These are phyloP conservation scores for Lodderomyces margitis DNA, from an alignment of 1,139 yeast genomes.

Conservation along the genomic window DNA sequence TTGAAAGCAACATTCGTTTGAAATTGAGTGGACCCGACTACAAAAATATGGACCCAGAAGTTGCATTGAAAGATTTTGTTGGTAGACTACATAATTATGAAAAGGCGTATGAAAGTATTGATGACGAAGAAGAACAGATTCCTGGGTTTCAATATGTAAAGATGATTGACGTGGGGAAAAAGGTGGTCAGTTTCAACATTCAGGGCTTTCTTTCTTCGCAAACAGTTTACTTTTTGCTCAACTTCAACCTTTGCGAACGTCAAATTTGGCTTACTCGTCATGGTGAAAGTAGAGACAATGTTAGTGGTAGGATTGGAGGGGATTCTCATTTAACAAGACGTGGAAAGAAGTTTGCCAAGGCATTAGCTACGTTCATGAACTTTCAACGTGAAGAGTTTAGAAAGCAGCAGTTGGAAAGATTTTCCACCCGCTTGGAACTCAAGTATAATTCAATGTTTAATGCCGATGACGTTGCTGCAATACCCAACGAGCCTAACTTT, in stretches of 20 bases:
- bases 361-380: constrained; percentile 72
- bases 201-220: constrained; percentile 94
- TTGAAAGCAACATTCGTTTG: constrained; percentile 78
- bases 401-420: constrained; percentile 56
- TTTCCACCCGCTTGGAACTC: constrained; percentile 42
- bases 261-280: constrained; percentile 96
- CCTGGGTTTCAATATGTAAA: constrained; percentile 80
- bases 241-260: constrained; percentile 85
- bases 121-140: constrained; percentile 64
- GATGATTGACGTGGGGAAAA: constrained; percentile 94
- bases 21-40: constrained; percentile 95
- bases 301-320: constrained; percentile 85
- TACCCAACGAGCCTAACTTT: constrained; percentile 66
- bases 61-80: constrained; percentile 78
- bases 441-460: constrained; percentile 34
- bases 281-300: constrained; percentile 87
- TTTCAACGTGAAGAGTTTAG: constrained; percentile 72
- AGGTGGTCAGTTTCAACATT: constrained; percentile 86
- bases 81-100: constrained; percentile 82
- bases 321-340: constrained; percentile 78
- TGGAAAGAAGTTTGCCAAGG: constrained; percentile 70
- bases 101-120: constrained; percentile 86
- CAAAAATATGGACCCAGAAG: constrained; percentile 75
- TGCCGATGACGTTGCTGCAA: constrained; percentile 24
- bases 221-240: constrained; percentile 83